Conservation (phyloP, 2,329 filamentous ascomycete species). For the Microdochium nivale region DNA sequence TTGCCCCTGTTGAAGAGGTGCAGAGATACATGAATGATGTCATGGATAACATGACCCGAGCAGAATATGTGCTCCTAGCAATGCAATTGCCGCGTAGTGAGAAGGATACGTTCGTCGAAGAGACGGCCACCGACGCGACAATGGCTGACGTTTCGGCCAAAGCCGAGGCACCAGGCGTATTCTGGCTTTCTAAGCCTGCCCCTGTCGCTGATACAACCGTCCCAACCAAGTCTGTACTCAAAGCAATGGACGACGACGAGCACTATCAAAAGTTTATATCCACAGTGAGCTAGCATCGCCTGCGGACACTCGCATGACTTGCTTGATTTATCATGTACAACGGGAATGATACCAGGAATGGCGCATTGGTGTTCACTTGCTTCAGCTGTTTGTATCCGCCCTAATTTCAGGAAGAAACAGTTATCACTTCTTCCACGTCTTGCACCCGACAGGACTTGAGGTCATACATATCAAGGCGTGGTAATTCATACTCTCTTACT, state of each 20-base stretch:
- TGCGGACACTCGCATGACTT: background rate
- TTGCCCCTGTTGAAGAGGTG: conserved; percentile 56
- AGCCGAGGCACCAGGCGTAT: conserved; percentile 12
- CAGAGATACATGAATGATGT: conserved; percentile 60
- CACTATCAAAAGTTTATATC: conserved; percentile 37
- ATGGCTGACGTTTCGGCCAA: background rate
- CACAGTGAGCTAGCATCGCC: conserved; percentile 18
- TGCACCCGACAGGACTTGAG: too few species aligned
- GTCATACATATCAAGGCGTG: too few species aligned
- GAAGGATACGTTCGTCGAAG: conserved; percentile 17
- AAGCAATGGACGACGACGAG: conserved; percentile 29
- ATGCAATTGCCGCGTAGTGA: conserved; percentile 52
- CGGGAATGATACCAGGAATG: background rate
- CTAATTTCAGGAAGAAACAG: too few species aligned
- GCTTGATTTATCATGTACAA: background rate
- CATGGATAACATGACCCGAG: conserved; percentile 60
- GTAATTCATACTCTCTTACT: too few species aligned
- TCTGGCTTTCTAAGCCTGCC: conserved; percentile 24
- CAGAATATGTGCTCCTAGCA: conserved; percentile 57
- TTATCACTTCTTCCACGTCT: too few species aligned
- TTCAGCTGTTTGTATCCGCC: too few species aligned
- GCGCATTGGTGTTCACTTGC: background rate
- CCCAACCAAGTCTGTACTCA: conserved; percentile 13
- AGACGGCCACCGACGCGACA: conserved; percentile 9
- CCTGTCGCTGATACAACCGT: conserved; percentile 6